Conservation (phyloP, 2,329 filamentous ascomycete species). For the Lasiodiplodia hormozganensis region DNA sequence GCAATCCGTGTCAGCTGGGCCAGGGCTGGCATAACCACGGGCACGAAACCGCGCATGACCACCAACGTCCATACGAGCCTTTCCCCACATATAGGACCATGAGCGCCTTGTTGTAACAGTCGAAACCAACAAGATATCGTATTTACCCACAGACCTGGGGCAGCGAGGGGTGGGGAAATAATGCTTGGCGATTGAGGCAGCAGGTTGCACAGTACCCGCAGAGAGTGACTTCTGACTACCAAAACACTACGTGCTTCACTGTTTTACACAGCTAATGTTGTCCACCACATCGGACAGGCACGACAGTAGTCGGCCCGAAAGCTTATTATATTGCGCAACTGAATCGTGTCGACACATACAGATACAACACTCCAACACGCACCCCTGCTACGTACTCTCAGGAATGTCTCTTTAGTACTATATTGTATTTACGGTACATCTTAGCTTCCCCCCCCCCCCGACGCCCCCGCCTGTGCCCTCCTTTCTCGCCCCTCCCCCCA, state of each 20-base stretch:
- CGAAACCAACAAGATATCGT: not conserved
- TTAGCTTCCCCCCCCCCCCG: not conserved
- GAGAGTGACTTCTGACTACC: not conserved
- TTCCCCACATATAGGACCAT: not conserved
- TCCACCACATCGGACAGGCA: not conserved
- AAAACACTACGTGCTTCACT: not conserved
- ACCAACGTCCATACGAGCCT: not conserved
- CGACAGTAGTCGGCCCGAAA: slow-evolving; percentile 1
- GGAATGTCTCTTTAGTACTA: not conserved
- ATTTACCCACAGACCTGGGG: not conserved
- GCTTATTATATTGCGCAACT: slow-evolving; percentile 9
- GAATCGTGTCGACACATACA: not conserved
- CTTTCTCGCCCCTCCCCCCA: too few relatives aligned
- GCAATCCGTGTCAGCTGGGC: not conserved
- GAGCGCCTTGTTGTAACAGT: not conserved
- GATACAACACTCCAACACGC: not conserved
- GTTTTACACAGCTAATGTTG: not conserved
- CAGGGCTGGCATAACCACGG: not conserved
- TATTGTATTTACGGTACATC: not conserved
- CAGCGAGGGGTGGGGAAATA: not conserved
- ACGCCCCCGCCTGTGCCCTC: too few relatives aligned
- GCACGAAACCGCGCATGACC: not conserved
- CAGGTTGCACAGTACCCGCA: not conserved
- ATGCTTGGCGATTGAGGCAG: not conserved
- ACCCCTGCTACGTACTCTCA: not conserved